Percentiles rank a stretch among this genome's conserved stretches.
Conservation (phyloP, 805 yeast genomes). For the Candida bentonensis region DNA sequence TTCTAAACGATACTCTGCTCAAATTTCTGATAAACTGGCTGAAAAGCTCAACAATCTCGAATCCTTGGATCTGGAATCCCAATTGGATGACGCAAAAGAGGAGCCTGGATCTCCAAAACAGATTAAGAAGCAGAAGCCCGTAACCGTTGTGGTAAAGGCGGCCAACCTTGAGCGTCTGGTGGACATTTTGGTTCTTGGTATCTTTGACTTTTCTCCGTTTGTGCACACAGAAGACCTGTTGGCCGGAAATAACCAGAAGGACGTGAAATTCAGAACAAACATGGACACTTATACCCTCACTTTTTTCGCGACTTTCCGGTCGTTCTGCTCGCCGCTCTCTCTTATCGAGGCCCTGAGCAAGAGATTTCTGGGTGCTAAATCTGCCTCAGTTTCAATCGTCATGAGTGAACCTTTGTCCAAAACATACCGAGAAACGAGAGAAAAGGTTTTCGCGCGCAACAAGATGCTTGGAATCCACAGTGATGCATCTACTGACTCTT, state of each 20-base stretch:
- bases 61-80: neutral
- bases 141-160: slow-evolving; percentile 42
- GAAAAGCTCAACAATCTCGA: neutral
- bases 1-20: slow-evolving; percentile 9
- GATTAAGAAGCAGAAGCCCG: slow-evolving; percentile 5
- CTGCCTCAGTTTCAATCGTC: slow-evolving; percentile 44
- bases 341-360: slow-evolving; percentile 38
- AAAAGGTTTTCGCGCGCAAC: neutral
- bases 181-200: slow-evolving; percentile 66
- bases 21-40: slow-evolving; percentile 6
- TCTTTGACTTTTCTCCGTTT: slow-evolving; percentile 36
- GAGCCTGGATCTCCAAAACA: neutral
- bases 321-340: slow-evolving; percentile 44
- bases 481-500: neutral
- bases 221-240: slow-evolving; percentile 12
- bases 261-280: slow-evolving; percentile 38
- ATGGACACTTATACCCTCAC: slow-evolving; percentile 50
- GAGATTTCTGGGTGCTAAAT: slow-evolving; percentile 47
- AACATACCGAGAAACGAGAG: neutral
- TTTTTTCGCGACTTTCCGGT: slow-evolving; percentile 54
- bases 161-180: slow-evolving; percentile 65
- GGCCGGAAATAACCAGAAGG: slow-evolving; percentile 3
- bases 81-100: neutral
- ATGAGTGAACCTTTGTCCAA: neutral
- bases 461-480: neutral